Conservation (phyloP, 129 eudicot genomes). For the Lactuca sativa region DNA sequence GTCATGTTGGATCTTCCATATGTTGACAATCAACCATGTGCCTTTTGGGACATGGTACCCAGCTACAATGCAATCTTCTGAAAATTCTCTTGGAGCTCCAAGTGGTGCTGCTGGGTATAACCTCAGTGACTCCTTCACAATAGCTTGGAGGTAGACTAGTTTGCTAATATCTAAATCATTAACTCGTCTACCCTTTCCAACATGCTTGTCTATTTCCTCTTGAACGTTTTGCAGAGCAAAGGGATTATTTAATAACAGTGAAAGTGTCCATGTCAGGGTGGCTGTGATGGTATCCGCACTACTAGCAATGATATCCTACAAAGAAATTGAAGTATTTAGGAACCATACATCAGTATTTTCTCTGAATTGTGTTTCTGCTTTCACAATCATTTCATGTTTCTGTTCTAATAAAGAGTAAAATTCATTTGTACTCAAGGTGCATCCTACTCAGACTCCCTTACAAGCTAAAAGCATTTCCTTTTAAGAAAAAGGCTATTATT, state of each 20-base stretch:
- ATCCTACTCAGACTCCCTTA: no score
- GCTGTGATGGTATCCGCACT: conserved; percentile 8
- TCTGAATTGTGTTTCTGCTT: not conserved
- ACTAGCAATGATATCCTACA: conserved; percentile 22
- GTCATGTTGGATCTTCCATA: conserved; percentile 51
- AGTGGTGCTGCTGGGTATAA: conserved; percentile 50
- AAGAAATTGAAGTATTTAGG: not conserved
- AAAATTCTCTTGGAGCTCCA: conserved; percentile 34
- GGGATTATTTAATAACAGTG: conserved; percentile 24
- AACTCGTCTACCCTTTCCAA: conserved; percentile 18
- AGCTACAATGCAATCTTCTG: conserved; percentile 33
- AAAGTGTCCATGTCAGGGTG: conserved; percentile 22
- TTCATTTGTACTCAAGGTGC: not conserved
- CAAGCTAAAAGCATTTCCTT: no score
- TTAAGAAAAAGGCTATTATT: not conserved
- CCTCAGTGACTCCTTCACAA: conserved; percentile 48
- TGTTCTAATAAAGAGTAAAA: not conserved
- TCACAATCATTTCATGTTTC: not conserved
- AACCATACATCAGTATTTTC: not conserved
- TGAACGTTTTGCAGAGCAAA: conserved; percentile 22
- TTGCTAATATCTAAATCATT: conserved; percentile 21
- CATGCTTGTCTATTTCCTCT: conserved; percentile 18
- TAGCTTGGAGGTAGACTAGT: conserved; percentile 40
- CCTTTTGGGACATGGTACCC: conserved; percentile 47
- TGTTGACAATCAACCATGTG: conserved; percentile 46